Base-by-base conservation (phyloP, 2,329 filamentous ascomycete species). In the Aspergillus sp. region DNA sequence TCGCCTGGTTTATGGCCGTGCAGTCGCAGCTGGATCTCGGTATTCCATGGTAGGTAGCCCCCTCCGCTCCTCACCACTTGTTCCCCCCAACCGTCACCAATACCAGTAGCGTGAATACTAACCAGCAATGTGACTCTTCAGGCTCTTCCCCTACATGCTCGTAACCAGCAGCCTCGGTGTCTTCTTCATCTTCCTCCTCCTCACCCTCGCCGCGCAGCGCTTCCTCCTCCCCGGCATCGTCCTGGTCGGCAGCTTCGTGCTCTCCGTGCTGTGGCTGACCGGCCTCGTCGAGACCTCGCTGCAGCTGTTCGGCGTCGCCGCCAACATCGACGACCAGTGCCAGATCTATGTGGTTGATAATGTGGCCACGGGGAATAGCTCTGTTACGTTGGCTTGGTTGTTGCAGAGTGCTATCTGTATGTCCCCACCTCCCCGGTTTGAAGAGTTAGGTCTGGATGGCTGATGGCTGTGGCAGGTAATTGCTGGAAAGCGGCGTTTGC, bases 81-180 rank as follows among this genome's bases (percentile, higher is more conserved):
- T 16, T 11, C 16, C 17, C 13, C 29, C 25, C 20, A 11, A 25
- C 14, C 16, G 15, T n/a, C 26, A 11, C 8, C n/a, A 11, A 25
- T 34, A 29, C 20, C 27, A 32, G 19, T n/a, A n/a, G n/a, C n/a
- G 12, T 33, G 16, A 8, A 29, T 36, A 36, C 15, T 30, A 35
- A 26, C 11, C 39, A 35, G 33, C 22, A 37, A 26, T 16, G 29
- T 8, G 8, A 15, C 29, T 19, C 15, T 12, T 7, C 47, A 80
- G 75, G 75, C 66, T 80, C 42, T 75, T 80, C 58, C 75, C 75
- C 16, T 80, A 71, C 56, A 75, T 74, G 56, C 68, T 79, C 33
- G 69, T 73, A 11, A 65, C 71, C 43, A 69, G 72, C 49, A 54
- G 66, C 2, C 63, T 80, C 1, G 69, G 69, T 17, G 58, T 79